These are phyloP conservation scores for Calocybe gambosa DNA, from an alignment of 1,284 basidiomycete genomes.

Conservation along the genomic window DNA sequence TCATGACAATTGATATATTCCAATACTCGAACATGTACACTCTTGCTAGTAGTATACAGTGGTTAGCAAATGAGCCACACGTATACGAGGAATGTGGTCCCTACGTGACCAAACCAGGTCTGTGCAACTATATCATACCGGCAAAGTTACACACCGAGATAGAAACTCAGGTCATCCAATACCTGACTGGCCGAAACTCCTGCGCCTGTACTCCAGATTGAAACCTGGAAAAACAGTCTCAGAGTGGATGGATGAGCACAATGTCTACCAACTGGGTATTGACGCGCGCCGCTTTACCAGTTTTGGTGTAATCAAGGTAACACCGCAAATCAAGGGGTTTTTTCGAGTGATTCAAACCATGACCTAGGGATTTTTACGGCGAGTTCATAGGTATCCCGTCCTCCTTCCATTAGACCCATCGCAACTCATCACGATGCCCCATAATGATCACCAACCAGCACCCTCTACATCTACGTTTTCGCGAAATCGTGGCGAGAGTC, in stretches of 20 bases:
- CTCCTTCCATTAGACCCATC: constrained; percentile 41
- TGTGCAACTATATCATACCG: constrained; percentile 2
- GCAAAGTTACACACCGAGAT: constrained; percentile 5
- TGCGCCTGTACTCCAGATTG: constrained; percentile 84
- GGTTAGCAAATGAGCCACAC: constrained; percentile 76
- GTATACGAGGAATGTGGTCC: constrained; percentile 85
- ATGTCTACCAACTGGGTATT: constrained; percentile 69
- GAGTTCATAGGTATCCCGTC: constrained; percentile 91
- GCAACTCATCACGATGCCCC: constrained; percentile 16
- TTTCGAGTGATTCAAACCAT: not conserved
- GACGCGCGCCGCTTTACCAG: constrained; percentile 94
- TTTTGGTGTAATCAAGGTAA: constrained; percentile 95
- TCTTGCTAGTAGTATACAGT: constrained; percentile 77
- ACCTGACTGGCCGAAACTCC: constrained; percentile 78
- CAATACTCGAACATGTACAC: constrained; percentile 99
- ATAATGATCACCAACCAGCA: constrained; percentile 10
- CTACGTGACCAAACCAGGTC: constrained; percentile 79
- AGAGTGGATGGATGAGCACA: constrained; percentile 84
- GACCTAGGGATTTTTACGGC: constrained; percentile 77
- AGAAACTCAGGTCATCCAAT: constrained; percentile 38
- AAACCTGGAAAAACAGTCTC: constrained; percentile 79
- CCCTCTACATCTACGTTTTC: constrained; percentile 11
- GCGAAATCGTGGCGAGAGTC: constrained; percentile 38
- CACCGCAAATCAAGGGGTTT: not conserved
- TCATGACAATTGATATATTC: constrained; percentile 95